Evolutionary conservation across 1,139 yeast genomes (phyloP), one percentile per base, ranked within the genome.

Genomic region (Yamadazyma oceani): DNA sequence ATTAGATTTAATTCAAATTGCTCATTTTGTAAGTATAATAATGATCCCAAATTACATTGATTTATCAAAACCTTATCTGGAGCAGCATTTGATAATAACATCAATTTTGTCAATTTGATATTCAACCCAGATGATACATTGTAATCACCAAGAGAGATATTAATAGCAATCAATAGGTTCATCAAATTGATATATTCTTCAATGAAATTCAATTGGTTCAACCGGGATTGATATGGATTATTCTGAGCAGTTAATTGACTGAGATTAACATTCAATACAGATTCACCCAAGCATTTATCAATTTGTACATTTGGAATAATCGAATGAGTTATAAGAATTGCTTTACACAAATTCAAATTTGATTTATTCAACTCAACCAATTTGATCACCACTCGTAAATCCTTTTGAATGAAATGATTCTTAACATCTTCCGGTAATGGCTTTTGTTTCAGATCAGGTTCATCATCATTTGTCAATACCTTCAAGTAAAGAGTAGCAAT

Each of bases 121-220:
- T 82, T 84, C 31, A 85, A 73, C 39, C 77, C 69, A 16, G 82
- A 63, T 0, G 94, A 90, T 41, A 76, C 65, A 16, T 75, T 66
- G 37, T 80, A 63, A 53, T 85, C 90, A 8, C 89, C 88, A 5
- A 80, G 69, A 2, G 85, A 71, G 14, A 85, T 59, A 46, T 86
- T 81, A 26, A 81, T 69, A 2, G 89, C 87, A 7, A 83, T 77
- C 44, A 80, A 73, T 42, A 85, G 54, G 49, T 85, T 92, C 63
- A 88, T 69, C 2, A 86, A 84, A 42, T 80, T 80, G 60, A 86
- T 82, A 45, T 82, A 74, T 54, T 86, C 95, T 45, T 83, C 88
- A 24, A 82, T 66, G 51, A 83, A 85, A 2, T 90, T 89, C 7
- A 43, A 25, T 4, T 36, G 21, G 11, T 24, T 21, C 13, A 46